Conservation (phyloP, 176 grass and related monocot species). For the Ensete ventricosum region DNA sequence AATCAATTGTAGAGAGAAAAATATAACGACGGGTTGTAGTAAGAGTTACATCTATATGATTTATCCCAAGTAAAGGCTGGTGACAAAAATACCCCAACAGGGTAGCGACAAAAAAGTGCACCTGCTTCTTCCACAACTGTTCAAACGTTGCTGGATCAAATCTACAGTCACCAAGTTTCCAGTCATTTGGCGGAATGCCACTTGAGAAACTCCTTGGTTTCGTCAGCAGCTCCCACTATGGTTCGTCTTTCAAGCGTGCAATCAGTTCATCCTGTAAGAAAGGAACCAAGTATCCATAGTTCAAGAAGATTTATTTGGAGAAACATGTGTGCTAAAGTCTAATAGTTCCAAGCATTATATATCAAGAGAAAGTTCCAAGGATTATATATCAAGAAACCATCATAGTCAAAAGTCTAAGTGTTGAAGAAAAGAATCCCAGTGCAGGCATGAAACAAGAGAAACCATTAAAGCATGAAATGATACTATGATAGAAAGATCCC, state of each 20-base stretch:
- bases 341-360: no score
- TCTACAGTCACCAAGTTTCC: not conserved
- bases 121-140: not conserved
- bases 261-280: constrained; percentile 49
- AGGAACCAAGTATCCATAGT: not conserved
- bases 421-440: not conserved
- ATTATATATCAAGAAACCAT: no score
- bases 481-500: not conserved
- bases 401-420: not conserved
- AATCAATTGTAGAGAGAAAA: no score
- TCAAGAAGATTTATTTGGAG: not conserved
- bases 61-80: no score
- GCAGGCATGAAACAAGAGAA: not conserved
- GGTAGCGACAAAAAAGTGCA: no score
- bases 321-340: no score
- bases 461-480: not conserved
- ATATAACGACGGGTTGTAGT: no score
- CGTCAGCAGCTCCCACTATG: not conserved
- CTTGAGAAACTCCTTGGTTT: not conserved
- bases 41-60: no score
- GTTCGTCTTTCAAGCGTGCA: constrained; percentile 27
- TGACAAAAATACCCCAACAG: no score
- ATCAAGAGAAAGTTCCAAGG: not conserved
- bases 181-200: no score
- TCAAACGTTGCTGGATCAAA: not conserved